Evolutionary conservation across 148 eudicot species (phyloP), one percentile per base, ranked within the genome.

Genomic region (Chenopodium quinoa): DNA sequence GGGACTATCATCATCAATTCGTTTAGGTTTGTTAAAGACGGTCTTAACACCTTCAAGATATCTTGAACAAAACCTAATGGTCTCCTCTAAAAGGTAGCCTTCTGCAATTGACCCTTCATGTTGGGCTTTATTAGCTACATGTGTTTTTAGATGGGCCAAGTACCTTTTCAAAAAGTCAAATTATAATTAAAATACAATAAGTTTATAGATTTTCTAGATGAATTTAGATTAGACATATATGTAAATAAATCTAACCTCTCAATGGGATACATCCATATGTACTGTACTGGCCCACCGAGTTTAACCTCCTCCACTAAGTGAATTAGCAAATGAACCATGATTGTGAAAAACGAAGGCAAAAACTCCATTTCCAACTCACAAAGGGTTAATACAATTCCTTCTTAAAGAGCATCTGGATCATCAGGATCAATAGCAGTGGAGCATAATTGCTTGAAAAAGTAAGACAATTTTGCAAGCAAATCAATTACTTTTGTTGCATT

Each of bases 181-280:
- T 48, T 48, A 9, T 48, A 48, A 10, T 48, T 48, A 10, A 0
- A 48, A 48, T 48, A 48, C 12, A 48, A 11, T 48, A 48, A 0
- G 11, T 2, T 9, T 48, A 9, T 0, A 48, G 13, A 48, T 9
- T 48, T 48, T 14, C 10, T 9, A 48, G 10, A 48, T 9, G 2
- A 48, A 48, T 48, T 48, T 48, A 9, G 12, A 48, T 27, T 27
- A 0, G 29, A 27, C 29, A 27, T 27, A 27, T 27, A 27, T 27
- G 29, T 27, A 27, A 27, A 27, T 27, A 27, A 27, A 27, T 23
- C 11, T 58, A 7, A 58, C 69, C 78, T 65, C 25, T 73, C 65
- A 48, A 78, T 34, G 16, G 64, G 79, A 67, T 83, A 79, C 85
- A 83, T 83, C 75, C 82, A 83, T 37, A 34, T 50, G 9, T 79